Evolutionary conservation across 805 yeast genomes (phyloP), one percentile per base, ranked within the genome.

Genomic region (Myxozyma neglecta): DNA sequence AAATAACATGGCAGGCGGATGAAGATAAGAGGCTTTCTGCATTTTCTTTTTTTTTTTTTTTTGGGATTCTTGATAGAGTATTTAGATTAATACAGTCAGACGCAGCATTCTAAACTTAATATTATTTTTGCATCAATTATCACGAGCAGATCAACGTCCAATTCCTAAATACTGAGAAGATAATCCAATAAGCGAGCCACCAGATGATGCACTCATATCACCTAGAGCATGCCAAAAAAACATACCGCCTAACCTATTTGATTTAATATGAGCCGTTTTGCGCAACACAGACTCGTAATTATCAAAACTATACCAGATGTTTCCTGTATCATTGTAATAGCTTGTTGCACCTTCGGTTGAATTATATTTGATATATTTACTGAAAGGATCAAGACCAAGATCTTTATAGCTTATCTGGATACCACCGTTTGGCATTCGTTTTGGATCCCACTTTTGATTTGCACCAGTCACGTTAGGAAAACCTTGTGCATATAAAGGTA

Each of bases 401-500:
- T 74, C 72, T 46, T 82, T 82, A 70, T 82, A 85, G 63, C 81
- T 37, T 8, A 57, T 82, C 72, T 85, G 78, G 44, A 79, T 79
- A 0, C 84, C 86, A 29, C 72, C 82, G 78, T 72, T 14, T 75
- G 75, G 14, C 79, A 75, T 2, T 64, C 59, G 11, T 79, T 79
- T 4, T 75, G 77, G 1, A 83, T 83, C 7, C 72, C 60, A 69
- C 79, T 86, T 0, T 3, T 71, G 63, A 1, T 84, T 85, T 13
- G 80, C 71, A 0, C 79, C 79, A 1, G 71, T 61, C 0, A 79
- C 81, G 40, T 76, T 71, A 0, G 75, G 73, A 62, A 83, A 83
- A 0, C 82, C 78, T 40, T 86, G 72, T 18, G 97, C 97, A 72
- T 90, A 93, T 20, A 84, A 76, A 0, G 97, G 97, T 86, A 92